Conservation (phyloP, 257 asterid species). For the Eustoma russellianum region DNA sequence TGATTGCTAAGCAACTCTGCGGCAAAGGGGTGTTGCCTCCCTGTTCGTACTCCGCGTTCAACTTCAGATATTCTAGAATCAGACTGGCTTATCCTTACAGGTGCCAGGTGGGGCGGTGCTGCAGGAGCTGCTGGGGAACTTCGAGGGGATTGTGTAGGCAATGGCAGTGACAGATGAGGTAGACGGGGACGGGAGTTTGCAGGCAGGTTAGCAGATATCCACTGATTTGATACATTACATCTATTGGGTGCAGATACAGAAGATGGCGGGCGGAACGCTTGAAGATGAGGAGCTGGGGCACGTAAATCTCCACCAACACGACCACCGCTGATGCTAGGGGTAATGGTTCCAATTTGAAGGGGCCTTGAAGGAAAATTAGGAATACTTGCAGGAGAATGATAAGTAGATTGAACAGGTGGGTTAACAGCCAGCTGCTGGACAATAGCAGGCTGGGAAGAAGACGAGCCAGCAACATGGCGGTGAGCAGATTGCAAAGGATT, state of each 20-base stretch:
- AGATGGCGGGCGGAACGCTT: conserved; percentile 37
- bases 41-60: conserved; percentile 1
- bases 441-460: too few species aligned
- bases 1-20: conserved; percentile 19
- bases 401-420: conserved; percentile 18
- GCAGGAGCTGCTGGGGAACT: conserved; percentile 7
- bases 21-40: conserved; percentile 4
- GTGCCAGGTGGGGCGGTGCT: conserved; percentile 2
- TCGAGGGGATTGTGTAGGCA: conserved; percentile 1
- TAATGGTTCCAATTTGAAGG: conserved; percentile 33
- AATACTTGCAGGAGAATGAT: conserved; percentile 2
- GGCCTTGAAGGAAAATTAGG: conserved; percentile 44
- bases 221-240: too few species aligned
- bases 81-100: conserved; percentile 2
- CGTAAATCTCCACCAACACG: conserved; percentile 30
- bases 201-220: conserved; percentile 5
- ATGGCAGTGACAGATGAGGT: conserved; percentile 13
- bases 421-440: too few species aligned
- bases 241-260: conserved; percentile 1
- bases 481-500: too few species aligned
- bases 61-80: conserved; percentile 9
- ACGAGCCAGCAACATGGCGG: neutral
- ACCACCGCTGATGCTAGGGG: conserved; percentile 25
- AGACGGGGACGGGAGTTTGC: conserved; percentile 9
- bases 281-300: conserved; percentile 41